phyloP scores from a whole-genome alignment of 495 filamentous ascomycete genomes.

The Aspergillus bertholletiae region DNA sequence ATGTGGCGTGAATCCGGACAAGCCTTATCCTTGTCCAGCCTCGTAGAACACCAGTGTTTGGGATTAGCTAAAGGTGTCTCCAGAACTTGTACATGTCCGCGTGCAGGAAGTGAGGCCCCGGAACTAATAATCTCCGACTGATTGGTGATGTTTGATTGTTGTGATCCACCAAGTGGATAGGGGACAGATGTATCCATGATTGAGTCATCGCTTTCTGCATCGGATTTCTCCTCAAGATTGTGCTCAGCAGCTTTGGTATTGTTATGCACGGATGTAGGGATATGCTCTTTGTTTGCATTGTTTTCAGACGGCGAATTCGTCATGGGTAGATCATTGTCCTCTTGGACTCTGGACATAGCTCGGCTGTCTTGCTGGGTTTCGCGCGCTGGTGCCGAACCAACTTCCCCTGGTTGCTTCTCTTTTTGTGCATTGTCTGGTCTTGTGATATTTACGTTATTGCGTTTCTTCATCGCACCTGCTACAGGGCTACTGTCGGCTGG shows the following conservation, averaged over 20 bases:
- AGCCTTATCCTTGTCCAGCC: not conserved
- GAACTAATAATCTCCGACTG: constrained; percentile 26
- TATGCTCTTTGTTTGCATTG: not conserved
- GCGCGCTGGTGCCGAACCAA: not conserved
- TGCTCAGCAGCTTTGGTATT: not conserved
- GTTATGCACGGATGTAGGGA: not conserved
- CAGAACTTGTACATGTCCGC: constrained; percentile 32
- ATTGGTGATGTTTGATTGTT: constrained; percentile 22
- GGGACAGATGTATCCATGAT: constrained; percentile 54
- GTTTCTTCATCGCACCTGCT: not conserved
- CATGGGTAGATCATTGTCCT: not conserved
- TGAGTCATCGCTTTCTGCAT: constrained; percentile 40
- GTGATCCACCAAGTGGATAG: constrained; percentile 36
- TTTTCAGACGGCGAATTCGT: not conserved
- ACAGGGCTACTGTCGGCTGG: constrained; percentile 29
- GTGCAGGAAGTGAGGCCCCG: constrained; percentile 20
- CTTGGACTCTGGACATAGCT: not conserved
- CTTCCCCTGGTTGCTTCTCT: not conserved
- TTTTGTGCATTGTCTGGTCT: not conserved
- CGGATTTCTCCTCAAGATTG: constrained; percentile 14
- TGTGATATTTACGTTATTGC: not conserved
- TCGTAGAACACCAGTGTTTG: constrained; percentile 9
- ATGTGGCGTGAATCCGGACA: not conserved
- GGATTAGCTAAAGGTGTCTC: constrained; percentile 27
- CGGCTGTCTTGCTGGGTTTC: not conserved